Base-by-base conservation (phyloP, 192 early-diverging fungal genomes). In the Rhizophagus sp. region DNA sequence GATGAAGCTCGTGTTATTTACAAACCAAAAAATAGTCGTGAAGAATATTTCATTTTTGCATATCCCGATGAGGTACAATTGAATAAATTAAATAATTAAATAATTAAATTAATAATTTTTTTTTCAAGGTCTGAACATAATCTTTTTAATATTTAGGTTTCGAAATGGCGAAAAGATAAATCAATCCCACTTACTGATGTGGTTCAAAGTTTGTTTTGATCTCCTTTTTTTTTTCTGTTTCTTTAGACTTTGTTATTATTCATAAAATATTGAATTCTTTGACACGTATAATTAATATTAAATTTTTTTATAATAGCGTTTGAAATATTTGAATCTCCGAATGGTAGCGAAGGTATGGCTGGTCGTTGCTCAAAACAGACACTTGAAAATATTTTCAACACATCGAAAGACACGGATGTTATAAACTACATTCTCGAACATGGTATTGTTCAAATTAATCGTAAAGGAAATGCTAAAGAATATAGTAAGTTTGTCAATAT, bases 121-220 rank as follows among this genome's bases (percentile, higher is more conserved):
- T 47, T 47, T 8, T 47, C 9, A 50, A 67, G 25, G 19, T 4
- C 3, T n/a, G 6, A 11, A 25, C 5, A 33, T 3, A 67, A n/a
- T 52, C 4, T 52, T 15, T 10, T 76, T 36, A 4, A 30, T 6
- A 9, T 3, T 27, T 78, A 78, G 76, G 62, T 78, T 7, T 1
- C 6, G 10, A 66, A 68, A 50, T 78, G 76, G 76, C 63, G 76
- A 1, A 64, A 36, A 30, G 76, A 78, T 66, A 78, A 78, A 78
- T 44, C 76, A 33, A 50, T 78, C 15, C 76, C 76, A 47, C 36
- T 78, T 8, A 66, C 49, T 24, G 64, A 67, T 0, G 41, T 47
- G 0, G 44, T 78, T 41, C 63, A 78, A 44, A 49, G 76, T 76
- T 62, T 7, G 61, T 62, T 19, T 76, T 36, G 36, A 36, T 5